A percentile compares a stretch with the other conserved stretches of the same genome.
Evolutionary conservation across 352 stramenopile genomes (phyloP).

Genomic region (Phytopythium helicoides): DNA sequence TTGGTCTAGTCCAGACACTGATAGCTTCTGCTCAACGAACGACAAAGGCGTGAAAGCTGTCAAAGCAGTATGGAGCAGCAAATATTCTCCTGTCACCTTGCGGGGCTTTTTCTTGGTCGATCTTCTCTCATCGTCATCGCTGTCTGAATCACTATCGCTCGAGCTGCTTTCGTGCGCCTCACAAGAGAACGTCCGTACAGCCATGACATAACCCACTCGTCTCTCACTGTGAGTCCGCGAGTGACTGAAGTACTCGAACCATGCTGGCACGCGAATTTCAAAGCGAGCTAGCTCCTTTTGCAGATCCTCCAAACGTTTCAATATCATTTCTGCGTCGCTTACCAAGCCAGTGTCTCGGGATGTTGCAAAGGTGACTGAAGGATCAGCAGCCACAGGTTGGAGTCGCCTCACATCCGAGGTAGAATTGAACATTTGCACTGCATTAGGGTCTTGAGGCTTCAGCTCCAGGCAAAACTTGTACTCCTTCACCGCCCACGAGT

Average conservation of each 20-base stretch:
- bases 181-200: constrained; percentile 13
- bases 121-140: background rate
- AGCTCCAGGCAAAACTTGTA: constrained; percentile 63
- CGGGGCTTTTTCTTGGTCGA: too few relatives aligned
- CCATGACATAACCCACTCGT: constrained; percentile 46
- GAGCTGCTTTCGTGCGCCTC: too few relatives aligned
- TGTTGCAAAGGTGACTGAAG: background rate
- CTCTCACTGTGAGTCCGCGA: constrained; percentile 28
- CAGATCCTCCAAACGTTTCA: constrained; percentile 21
- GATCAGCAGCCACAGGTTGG: background rate
- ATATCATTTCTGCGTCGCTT: background rate
- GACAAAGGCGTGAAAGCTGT: constrained; percentile 34
- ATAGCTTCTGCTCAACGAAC: constrained; percentile 29
- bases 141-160: too few relatives aligned
- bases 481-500: constrained; percentile 36
- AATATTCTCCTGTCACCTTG: constrained; percentile 19
- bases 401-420: too few relatives aligned
- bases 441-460: constrained; percentile 18
- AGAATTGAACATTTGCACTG: constrained; percentile 8
- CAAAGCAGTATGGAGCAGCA: constrained; percentile 38
- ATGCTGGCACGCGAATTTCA: constrained; percentile 35
- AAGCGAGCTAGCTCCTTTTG: constrained; percentile 25
- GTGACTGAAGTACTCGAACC: constrained; percentile 60
- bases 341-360: background rate
- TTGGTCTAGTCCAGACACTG: too few relatives aligned